Base-by-base conservation (phyloP, 192 early-diverging fungal species). In the Rhizoclosmatium sp. region DNA sequence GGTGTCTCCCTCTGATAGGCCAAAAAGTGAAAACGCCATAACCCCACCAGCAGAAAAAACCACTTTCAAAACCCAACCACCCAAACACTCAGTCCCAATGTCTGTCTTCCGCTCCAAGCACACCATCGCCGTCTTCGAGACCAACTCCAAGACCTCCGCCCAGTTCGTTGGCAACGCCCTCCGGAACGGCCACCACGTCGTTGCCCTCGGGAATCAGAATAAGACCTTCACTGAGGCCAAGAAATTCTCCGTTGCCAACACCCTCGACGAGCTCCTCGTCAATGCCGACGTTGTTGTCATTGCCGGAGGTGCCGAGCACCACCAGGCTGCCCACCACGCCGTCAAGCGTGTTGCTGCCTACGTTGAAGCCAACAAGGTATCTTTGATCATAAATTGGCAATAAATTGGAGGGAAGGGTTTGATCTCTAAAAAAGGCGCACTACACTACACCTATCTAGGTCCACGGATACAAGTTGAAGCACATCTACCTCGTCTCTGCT, bases 51-150 rank as follows among this genome's bases (percentile, higher is more conserved):
- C 31, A 54, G 21, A 62, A 62, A 62, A 62, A 62, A 62, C 60
- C 60, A 19, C 60, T 7, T 62, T 21, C 60, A 62, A 62, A 62
- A 12, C 51, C 16, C 51, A 54, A 31, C 31, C 31, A 31, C 31
- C 31, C 51, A 54, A 54, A 54, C 16, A 16, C 5, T 7, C 51
- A 54, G 16, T 31, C 31, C 31, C 31, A 31, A 31, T 56, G 54
- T 56, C 54, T 23, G 23, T 62, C 60, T 62, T 62, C 60, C 60
- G 60, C 23, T 0, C 60, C 19, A 62, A 62, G 51, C 75, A 76
- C 59, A 76, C 65, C 41, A 67, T 76, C 48, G 75, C 62, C 47
- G 75, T 76, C 59, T 76, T 65, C 39, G 75, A 76, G 75, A 66
- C 64, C 4, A 9, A 9, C 12, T 48, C 62, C 75, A 76, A 67